Evolutionary conservation across 257 asterid genomes (phyloP), one percentile per base, ranked within the genome.

Genomic region (Salvia splendens): DNA sequence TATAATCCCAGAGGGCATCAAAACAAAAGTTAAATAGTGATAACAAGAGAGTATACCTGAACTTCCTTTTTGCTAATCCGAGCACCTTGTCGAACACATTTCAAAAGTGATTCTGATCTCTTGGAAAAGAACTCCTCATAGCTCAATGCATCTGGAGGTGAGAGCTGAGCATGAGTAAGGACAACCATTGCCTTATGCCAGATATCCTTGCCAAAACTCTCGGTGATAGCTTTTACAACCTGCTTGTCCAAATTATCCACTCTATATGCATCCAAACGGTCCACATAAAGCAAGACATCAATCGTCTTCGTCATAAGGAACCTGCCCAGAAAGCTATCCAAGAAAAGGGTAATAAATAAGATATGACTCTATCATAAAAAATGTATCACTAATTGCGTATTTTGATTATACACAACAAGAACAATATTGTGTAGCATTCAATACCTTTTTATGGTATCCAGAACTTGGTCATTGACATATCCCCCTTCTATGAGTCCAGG

Each of bases 401-500:
- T 51, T 5, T 10, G 41, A n/a, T 3, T 30, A 4, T 16, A 61
- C 8, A 50, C 1, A 36, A 53, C 24, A 62, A 62, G 46, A 42
- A 12, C 9, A 62, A 63, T 17, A 7, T 32, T 30, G 5, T 11
- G 14, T 49, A 35, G n/a, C 64, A 30, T 16, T 48, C 28, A 80
- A 20, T 53, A 94, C 99, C 89, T 89, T 84, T 87, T 94, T 33
- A 91, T 91, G 79, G 86, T 80, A 53, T 84, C 91, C 57, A 94
- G 80, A 12, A 87, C 86, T 77, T 91, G 99, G 61, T 88, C 94
- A 62, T 81, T 91, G 69, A 94, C 87, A 56, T 84, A 91, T 45
- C 96, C 99, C 74, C 93, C 98, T 82, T 94, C 99, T 75, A 94
- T 86, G 55, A 94, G 91, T 52, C 99, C 95, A 0, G 99, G 99